Base-by-base conservation (phyloP, 768 basidiomycete genomes). In the Gloeostereum incarnatum region DNA sequence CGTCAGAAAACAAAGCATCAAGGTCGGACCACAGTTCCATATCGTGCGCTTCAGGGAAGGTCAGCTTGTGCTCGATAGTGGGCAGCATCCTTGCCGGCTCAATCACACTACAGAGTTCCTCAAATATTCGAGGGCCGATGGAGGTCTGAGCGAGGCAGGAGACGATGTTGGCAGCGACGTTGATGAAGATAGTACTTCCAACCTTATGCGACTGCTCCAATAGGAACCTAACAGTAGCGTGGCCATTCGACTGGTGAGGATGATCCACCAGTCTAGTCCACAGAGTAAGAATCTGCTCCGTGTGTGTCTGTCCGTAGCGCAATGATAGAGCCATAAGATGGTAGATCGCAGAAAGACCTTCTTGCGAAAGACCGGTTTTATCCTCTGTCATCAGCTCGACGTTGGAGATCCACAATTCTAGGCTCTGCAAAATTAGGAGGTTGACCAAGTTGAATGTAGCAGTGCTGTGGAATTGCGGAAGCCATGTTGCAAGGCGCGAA, bases 131-230 rank as follows among this genome's bases (percentile, higher is more conserved):
- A 5, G 72, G 67, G 3, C 86, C 88, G 11, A 79, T 71, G 11
- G 68, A 65, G 18, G 84, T 85, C 40, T 85, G 81, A 37, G 86
- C 87, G 5, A 97, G 68, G 47, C 79, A 91, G 0, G 89, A 82
- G 16, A 94, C 73, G 37, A 93, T 76, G 45, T 81, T 81, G 31
- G 83, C 75, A 1, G 86, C 84, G 49, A 86, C 86, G 31, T 66
- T 66, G 42, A 94, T 73, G 57, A 88, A 93, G 11, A 77, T 71
- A 4, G 72, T 68, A 45, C 77, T 90, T 26, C 84, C 81, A 30
- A 92, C 80, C 55, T 83, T 85, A 45, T 83, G 78, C 1, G 88
- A 85, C 49, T 94, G 89, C 47, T 91, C 88, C 24, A 94, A 65
- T 2, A 97, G 65, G 57, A 90, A 97, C 21, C 81, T 73, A 35